A percentile compares a stretch with the other conserved stretches of the same genome.
Conservation (phyloP, 495 filamentous ascomycete genomes). For the Aspergillus diversus region DNA sequence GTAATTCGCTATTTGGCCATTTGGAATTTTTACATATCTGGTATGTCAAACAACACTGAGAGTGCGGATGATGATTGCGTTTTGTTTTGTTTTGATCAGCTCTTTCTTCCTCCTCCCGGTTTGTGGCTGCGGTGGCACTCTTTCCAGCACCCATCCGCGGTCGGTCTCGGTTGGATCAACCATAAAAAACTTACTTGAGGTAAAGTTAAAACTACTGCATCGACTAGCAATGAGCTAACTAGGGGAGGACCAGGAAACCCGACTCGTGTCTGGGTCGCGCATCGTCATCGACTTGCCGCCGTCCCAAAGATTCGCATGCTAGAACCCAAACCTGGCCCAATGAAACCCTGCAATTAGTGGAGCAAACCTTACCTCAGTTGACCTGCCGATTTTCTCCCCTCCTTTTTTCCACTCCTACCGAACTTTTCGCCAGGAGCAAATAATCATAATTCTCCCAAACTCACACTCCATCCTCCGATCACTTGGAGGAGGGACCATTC, state of each 20-base stretch:
- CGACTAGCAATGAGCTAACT: too few relatives aligned
- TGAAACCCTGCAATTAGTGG: background rate
- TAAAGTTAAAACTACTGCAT: background rate
- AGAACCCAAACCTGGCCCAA: background rate
- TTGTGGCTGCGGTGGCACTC: conserved; percentile 1
- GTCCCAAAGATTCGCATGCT: conserved; percentile 4
- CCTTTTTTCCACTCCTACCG: conserved; percentile 2
- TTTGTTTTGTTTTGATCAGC: too few relatives aligned
- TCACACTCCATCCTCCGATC: conserved; percentile 4
- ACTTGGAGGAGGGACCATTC: background rate
- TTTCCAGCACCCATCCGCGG: background rate
- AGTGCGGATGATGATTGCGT: too few relatives aligned
- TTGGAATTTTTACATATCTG: too few relatives aligned
- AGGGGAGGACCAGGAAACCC: background rate
- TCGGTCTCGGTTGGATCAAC: conserved; percentile 6
- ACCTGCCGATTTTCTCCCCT: background rate
- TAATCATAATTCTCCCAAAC: background rate
- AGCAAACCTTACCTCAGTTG: background rate
- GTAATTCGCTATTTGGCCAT: too few relatives aligned
- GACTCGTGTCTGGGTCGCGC: background rate
- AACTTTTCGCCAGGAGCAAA: conserved; percentile 3
- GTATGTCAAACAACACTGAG: too few relatives aligned
- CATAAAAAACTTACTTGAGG: background rate
- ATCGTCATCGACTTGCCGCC: conserved; percentile 13
- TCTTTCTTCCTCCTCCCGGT: too few relatives aligned